Evolutionary conservation across 2,329 filamentous ascomycete genomes (phyloP), one percentile per base, ranked within the genome.

Genomic region (Fusarium multiceps): DNA sequence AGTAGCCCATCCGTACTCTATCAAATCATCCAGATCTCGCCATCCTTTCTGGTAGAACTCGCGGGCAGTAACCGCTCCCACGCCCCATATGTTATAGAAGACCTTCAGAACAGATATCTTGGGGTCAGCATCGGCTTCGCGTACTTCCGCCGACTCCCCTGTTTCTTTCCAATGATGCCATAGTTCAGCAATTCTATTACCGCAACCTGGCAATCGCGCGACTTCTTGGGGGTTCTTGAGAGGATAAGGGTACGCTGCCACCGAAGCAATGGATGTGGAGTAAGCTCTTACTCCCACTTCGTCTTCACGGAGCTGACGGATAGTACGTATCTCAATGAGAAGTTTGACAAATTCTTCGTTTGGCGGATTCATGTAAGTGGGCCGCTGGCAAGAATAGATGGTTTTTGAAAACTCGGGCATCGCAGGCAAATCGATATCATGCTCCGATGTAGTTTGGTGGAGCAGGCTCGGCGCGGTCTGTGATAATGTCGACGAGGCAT

Each of bases 71-170:
- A 88, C 89, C 4, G 92, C 90, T 1, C 92, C 95, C 1, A 98
- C 93, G n/a, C 94, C 95, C 92, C 93, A 97, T 60, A 98, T 97
- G 7, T 92, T 85, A 80, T 92, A 92, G 79, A 98, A 98, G 1
- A 86, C 78, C 46, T 88, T 84, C 6, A 98, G 80, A 1, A 89
- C 84, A 21, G 84, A 84, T 61, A 96, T 84, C 60, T 85, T 87
- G 14, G 88, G 82, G 71, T 97, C 90, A 1, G 82, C 80, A 53
- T 91, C 86, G 3, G 92, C 86, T 6, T 89, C 87, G 10, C 86
- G 82, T 0, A 90, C 89, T 25, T 93, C 92, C 37, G 83, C 77
- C 7, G 97, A 82, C 18, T 80, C 82, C 0, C 89, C 90, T 1
- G 85, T 85, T 4, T 83, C 76, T 14, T 80, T 88, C 86, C 90